Conservation (phyloP, 2,329 filamentous ascomycete species). For the Aspergillus sp. region DNA sequence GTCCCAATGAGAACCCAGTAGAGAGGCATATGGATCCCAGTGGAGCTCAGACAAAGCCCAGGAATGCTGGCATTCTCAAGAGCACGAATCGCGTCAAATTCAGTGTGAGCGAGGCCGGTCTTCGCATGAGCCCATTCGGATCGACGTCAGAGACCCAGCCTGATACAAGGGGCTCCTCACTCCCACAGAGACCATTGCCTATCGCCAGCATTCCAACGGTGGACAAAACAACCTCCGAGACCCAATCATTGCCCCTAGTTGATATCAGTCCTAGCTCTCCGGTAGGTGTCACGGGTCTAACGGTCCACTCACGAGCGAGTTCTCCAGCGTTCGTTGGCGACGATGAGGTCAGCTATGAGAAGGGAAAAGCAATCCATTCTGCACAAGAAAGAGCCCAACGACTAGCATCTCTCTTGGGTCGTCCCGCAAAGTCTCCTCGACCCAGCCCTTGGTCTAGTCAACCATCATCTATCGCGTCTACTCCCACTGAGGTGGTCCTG, state of each 20-base stretch:
- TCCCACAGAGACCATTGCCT: constrained; percentile 32
- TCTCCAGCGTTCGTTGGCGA: constrained; percentile 18
- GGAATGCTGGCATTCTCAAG: constrained; percentile 39
- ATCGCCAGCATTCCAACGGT: constrained; percentile 36
- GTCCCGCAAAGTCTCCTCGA: constrained; percentile 28
- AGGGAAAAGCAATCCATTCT: constrained; percentile 32
- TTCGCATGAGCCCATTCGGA: constrained; percentile 15
- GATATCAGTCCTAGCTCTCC: constrained; percentile 26
- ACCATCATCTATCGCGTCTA: constrained; percentile 28
- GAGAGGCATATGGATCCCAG: constrained; percentile 19
- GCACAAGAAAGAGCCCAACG: constrained; percentile 34
- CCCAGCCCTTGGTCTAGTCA: constrained; percentile 25
- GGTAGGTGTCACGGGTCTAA: constrained; percentile 27
- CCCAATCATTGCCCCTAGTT: constrained; percentile 22
- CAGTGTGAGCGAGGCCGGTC: constrained; percentile 24
- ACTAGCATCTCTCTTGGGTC: constrained; percentile 33
- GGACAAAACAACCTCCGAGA: constrained; percentile 22
- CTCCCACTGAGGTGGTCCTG: constrained; percentile 25
- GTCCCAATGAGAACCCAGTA: constrained; percentile 22
- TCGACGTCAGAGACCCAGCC: constrained; percentile 27
- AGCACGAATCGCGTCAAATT: constrained; percentile 35
- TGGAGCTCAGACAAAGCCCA: constrained; percentile 28
- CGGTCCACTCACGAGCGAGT: constrained; percentile 24
- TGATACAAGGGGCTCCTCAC: constrained; percentile 28
- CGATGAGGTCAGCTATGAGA: constrained; percentile 33